These are phyloP conservation scores for Botrytis byssoidea DNA, from an alignment of 2,329 filamentous ascomycete species.

Conservation along the genomic window DNA sequence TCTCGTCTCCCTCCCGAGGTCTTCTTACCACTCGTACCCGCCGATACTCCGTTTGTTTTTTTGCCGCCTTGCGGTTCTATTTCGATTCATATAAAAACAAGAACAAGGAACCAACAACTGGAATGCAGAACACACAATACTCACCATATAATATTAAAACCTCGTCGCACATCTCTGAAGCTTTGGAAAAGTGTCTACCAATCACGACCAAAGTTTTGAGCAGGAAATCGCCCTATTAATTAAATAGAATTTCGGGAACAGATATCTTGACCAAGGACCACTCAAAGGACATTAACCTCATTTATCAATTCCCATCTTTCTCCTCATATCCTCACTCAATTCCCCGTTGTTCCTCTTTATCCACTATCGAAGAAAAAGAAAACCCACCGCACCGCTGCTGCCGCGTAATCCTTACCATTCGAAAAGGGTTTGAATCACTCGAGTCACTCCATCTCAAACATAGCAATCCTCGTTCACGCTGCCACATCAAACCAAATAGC, in stretches of 20 bases:
- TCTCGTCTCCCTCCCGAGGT: background rate
- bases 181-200: background rate
- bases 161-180: background rate
- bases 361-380: background rate
- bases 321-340: background rate
- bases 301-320: background rate
- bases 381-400: conserved; percentile 1
- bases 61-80: background rate
- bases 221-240: background rate
- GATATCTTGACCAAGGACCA: background rate
- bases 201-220: background rate
- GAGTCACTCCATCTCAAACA: conserved; percentile 8
- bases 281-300: background rate
- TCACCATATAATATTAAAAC: background rate
- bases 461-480: background rate
- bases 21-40: background rate
- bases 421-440: conserved; percentile 4
- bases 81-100: background rate
- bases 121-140: background rate
- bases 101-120: background rate
- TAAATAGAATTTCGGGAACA: background rate
- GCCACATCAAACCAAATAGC: background rate
- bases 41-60: background rate
- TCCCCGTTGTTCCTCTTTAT: background rate
- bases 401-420: conserved; percentile 9